A percentile compares a stretch with the other conserved stretches of the same genome.
These are phyloP conservation scores for Ailanthus altissimus DNA, from an alignment of 345 rosid genomes.

Conservation along the genomic window DNA sequence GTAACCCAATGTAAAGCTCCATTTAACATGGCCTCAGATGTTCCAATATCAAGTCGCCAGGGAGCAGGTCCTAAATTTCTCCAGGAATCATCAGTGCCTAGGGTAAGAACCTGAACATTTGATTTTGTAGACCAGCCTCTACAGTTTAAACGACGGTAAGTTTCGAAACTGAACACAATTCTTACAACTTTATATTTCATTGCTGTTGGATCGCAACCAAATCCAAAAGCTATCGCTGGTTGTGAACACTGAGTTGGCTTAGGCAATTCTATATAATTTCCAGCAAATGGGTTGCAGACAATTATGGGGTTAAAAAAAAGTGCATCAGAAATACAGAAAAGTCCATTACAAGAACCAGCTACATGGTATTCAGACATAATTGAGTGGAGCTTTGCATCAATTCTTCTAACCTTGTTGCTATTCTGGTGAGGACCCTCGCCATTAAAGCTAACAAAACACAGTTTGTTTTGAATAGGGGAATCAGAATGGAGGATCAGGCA, in stretches of 20 bases:
- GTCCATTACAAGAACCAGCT: constrained; percentile 18
- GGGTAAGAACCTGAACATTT: constrained; percentile 8
- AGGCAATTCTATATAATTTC: neutral
- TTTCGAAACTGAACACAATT: neutral
- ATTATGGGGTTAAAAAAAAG: neutral
- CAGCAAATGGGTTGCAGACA: neutral
- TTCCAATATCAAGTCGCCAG: neutral
- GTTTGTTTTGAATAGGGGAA: neutral
- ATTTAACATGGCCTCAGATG: neutral
- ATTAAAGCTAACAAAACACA: neutral
- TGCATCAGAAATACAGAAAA: neutral
- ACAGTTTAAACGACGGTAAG: neutral
- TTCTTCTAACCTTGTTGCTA: neutral
- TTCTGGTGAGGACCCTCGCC: neutral
- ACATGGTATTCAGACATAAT: constrained; percentile 1
- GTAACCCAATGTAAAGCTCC: constrained; percentile 20
- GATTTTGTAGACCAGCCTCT: neutral
- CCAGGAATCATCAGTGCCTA: constrained; percentile 11
- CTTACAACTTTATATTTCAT: neutral
- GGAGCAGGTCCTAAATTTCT: constrained; percentile 10
- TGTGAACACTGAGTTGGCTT: neutral
- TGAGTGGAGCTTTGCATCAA: neutral
- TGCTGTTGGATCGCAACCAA: neutral
- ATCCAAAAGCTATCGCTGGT: neutral
- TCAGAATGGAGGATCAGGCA: neutral